Evolutionary conservation across 495 filamentous ascomycete genomes (phyloP).

Genomic region (Penicillium maclennaniae): DNA sequence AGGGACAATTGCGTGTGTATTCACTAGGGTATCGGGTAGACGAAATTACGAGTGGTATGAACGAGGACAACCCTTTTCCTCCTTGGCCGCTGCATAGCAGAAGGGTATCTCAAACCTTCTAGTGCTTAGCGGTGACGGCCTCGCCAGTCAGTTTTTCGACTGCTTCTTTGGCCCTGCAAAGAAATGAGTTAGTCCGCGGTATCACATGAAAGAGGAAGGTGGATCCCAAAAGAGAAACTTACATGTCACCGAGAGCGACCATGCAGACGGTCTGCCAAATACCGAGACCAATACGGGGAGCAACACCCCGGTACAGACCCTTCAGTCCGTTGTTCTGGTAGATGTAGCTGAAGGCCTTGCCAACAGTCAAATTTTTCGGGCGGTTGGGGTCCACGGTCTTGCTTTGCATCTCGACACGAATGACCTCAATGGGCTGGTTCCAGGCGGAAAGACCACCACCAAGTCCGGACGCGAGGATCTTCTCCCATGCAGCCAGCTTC

Average conservation of each 20-base stretch:
- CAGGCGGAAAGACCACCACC: slow-evolving; percentile 94
- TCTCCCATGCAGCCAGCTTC: slow-evolving; percentile 75
- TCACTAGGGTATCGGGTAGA: slow-evolving; percentile 27
- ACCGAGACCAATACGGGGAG: slow-evolving; percentile 88
- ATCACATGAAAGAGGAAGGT: slow-evolving; percentile 21
- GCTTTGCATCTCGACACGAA: slow-evolving; percentile 99
- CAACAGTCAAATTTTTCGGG: slow-evolving; percentile 96
- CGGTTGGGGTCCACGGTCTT: slow-evolving; percentile 97
- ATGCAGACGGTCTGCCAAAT: slow-evolving; percentile 99
- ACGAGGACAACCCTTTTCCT: slow-evolving; percentile 5
- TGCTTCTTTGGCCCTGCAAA: slow-evolving; percentile 84
- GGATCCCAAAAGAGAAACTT: slow-evolving; percentile 48
- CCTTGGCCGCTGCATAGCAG: slow-evolving; percentile 27
- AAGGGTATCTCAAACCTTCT: slow-evolving; percentile 55
- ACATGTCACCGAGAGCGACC: slow-evolving; percentile 99
- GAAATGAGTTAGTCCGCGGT: slow-evolving; percentile 35
- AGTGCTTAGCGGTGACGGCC: slow-evolving; percentile 94
- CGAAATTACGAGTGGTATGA: slow-evolving; percentile 12
- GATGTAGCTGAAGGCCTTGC: slow-evolving; percentile 88
- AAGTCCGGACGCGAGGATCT: slow-evolving; percentile 80
- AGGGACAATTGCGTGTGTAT: slow-evolving; percentile 14
- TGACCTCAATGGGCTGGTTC: slow-evolving; percentile 99
- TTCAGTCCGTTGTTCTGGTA: slow-evolving; percentile 83
- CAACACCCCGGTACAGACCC: slow-evolving; percentile 93
- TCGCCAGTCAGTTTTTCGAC: slow-evolving; percentile 97